These are phyloP conservation scores for Singerocomus rubriflavus DNA, from an alignment of 1,284 basidiomycete genomes.

Conservation along the genomic window DNA sequence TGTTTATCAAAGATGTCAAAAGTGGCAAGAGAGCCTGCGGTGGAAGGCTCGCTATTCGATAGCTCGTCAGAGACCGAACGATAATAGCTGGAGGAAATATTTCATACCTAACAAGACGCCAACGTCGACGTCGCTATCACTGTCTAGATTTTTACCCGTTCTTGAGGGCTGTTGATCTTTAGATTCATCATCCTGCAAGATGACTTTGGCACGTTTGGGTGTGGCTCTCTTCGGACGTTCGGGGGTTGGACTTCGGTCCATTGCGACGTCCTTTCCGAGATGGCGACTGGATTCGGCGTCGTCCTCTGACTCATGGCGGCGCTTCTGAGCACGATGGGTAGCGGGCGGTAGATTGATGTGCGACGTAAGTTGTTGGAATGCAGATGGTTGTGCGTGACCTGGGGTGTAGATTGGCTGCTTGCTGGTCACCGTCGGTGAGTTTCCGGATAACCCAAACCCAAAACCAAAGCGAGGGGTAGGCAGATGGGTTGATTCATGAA, in stretches of 20 bases:
- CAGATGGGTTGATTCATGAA: slow-evolving; percentile 57
- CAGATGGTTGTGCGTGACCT: slow-evolving; percentile 41
- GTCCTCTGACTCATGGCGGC: slow-evolving; percentile 62
- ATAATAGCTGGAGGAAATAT: slow-evolving; percentile 6
- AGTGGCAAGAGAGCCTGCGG: slow-evolving; percentile 69
- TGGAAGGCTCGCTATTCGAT: slow-evolving; percentile 61
- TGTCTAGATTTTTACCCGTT: slow-evolving; percentile 42
- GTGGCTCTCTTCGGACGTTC: slow-evolving; percentile 64
- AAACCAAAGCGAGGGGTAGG: slow-evolving; percentile 66
- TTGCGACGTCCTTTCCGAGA: slow-evolving; percentile 54
- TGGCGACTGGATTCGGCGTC: slow-evolving; percentile 40
- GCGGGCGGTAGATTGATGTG: slow-evolving; percentile 37
- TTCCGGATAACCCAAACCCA: slow-evolving; percentile 58
- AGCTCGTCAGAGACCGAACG: slow-evolving; percentile 12
- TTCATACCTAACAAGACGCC: slow-evolving; percentile 72
- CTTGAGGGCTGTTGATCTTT: slow-evolving; percentile 42
- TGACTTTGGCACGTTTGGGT: slow-evolving; percentile 62
- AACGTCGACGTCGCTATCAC: slow-evolving; percentile 60
- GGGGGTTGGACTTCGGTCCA: slow-evolving; percentile 80
- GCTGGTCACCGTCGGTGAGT: slow-evolving; percentile 37
- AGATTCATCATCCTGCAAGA: slow-evolving; percentile 38
- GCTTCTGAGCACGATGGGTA: slow-evolving; percentile 49
- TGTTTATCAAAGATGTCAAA: slow-evolving; percentile 59
- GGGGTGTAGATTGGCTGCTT: slow-evolving; percentile 35
- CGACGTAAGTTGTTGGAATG: slow-evolving; percentile 52